Base-by-base conservation (phyloP, 345 rosid genomes). In the Turritis glabra region DNA sequence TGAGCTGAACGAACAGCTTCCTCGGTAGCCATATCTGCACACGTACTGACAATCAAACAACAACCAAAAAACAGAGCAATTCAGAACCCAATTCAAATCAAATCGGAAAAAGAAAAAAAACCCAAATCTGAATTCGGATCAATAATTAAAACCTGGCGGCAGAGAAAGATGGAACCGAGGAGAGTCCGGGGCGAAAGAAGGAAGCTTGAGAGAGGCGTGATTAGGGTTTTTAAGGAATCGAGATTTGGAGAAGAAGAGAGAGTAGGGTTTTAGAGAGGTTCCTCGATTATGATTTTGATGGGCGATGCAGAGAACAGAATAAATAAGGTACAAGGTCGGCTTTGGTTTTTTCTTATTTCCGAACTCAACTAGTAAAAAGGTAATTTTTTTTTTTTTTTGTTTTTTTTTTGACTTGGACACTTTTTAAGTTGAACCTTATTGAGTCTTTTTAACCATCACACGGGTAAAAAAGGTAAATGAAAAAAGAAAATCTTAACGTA, bases 21-120 rank as follows among this genome's bases (percentile, higher is more conserved):
- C 77, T 65, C 77, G 64, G 80, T 51, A 66, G 81, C 69, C 81
- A 77, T 77, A 72, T 58, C 81, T 72, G 50, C 68, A 47, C 54
- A 71, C 64, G 25, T 25, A 8, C 67, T 46, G 33, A 25, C 5
- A 10, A 12, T 17, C 5, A 33, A 32, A 35, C 22, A 29, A 32
- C n/a, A 4, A 27, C 13, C 2, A 5, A 5, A 41, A 29, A 3
- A 7, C 1, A 1, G 1, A 7, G 5, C n/a, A 40, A 41, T 60
- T 76, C 25, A 76, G 66, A 75, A 50, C 7, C 7, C 52, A 73
- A 47, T 47, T 43, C 18, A 46, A 56, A 26, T 67, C 48, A 55
- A 17, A 52, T 52, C 53, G 13, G 35, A 59, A 22, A 46, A 19
- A 2, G 12, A 17, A 62, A 14, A 60, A 38, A 57, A 27, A 26